Evolutionary conservation across 208 protist species (phyloP).

Genomic region (Blastocrithidia nonstop): DNA sequence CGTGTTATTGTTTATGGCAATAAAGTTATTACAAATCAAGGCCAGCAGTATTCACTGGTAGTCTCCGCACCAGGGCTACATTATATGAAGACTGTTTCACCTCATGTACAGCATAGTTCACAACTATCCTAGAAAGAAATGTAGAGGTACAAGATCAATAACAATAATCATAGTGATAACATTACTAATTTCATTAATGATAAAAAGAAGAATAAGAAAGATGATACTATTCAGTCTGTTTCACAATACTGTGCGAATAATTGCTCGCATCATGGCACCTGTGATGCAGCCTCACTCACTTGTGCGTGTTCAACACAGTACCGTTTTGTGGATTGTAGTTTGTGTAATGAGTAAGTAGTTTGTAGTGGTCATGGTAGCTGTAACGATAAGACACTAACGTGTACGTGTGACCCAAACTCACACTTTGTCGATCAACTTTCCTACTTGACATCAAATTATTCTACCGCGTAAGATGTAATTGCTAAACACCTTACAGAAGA

Average conservation of each 20-base stretch:
- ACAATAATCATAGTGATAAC: no score
- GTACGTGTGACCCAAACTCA: constrained; percentile 38
- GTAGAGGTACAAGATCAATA: no score
- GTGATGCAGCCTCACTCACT: constrained; percentile 13
- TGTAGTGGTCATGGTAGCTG: constrained; percentile 60
- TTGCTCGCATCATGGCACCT: constrained; percentile 17
- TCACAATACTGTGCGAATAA: constrained; percentile 24
- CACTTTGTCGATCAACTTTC: no score
- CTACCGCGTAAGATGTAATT: no score
- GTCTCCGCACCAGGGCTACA: constrained; percentile 41
- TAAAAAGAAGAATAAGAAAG: background rate
- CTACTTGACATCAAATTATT: no score
- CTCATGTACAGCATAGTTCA: constrained; percentile 7
- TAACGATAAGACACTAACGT: constrained; percentile 13
- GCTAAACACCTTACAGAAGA: no score
- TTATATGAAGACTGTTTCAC: constrained; percentile 3
- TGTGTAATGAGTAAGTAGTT: constrained; percentile 31
- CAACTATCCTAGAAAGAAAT: background rate
- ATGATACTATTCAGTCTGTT: constrained; percentile 9
- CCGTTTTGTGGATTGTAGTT: constrained; percentile 44
- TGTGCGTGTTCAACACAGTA: constrained; percentile 29
- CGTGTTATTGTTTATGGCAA: constrained; percentile 42
- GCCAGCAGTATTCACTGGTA: constrained; percentile 36
- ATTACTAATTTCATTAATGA: background rate
- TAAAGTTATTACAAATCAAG: constrained; percentile 10